Evolutionary conservation across 1,139 yeast species (phyloP).

Genomic region (Sugiyamaella grinbergsii): DNA sequence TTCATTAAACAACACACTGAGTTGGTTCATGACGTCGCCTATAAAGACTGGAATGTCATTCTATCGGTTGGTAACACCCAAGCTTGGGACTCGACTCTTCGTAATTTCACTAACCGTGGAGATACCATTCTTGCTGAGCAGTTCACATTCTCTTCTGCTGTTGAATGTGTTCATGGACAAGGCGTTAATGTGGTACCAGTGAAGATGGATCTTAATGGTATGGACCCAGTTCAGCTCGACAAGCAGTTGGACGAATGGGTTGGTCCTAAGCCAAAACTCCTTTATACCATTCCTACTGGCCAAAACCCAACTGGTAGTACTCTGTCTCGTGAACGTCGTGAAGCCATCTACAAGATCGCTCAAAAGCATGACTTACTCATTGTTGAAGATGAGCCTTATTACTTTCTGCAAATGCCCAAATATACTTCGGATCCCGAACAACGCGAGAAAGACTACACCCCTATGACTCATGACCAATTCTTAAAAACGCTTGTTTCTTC

Average conservation of each 20-base stretch:
- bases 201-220: slow-evolving; percentile 76
- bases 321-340: slow-evolving; percentile 69
- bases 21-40: slow-evolving; percentile 60
- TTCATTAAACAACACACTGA: slow-evolving; percentile 80
- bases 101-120: slow-evolving; percentile 78
- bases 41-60: slow-evolving; percentile 66
- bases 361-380: slow-evolving; percentile 77
- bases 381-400: slow-evolving; percentile 93
- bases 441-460: slow-evolving; percentile 39
- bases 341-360: slow-evolving; percentile 67
- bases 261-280: slow-evolving; percentile 69
- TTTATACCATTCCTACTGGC: slow-evolving; percentile 88
- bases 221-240: slow-evolving; percentile 72
- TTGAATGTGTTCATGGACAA: slow-evolving; percentile 77
- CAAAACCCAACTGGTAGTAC: slow-evolving; percentile 95
- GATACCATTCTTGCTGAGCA: slow-evolving; percentile 83
- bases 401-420: slow-evolving; percentile 83
- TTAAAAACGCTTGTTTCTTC: slow-evolving; percentile 72
- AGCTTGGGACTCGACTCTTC: slow-evolving; percentile 80
- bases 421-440: slow-evolving; percentile 45
- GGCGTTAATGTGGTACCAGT: slow-evolving; percentile 72
- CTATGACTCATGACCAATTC: slow-evolving; percentile 52
- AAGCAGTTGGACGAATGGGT: slow-evolving; percentile 69
- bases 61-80: slow-evolving; percentile 83
- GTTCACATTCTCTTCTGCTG: slow-evolving; percentile 77